Evolutionary conservation across 2,329 filamentous ascomycete genomes (phyloP).

Genomic region (Penicillium decumbens): DNA sequence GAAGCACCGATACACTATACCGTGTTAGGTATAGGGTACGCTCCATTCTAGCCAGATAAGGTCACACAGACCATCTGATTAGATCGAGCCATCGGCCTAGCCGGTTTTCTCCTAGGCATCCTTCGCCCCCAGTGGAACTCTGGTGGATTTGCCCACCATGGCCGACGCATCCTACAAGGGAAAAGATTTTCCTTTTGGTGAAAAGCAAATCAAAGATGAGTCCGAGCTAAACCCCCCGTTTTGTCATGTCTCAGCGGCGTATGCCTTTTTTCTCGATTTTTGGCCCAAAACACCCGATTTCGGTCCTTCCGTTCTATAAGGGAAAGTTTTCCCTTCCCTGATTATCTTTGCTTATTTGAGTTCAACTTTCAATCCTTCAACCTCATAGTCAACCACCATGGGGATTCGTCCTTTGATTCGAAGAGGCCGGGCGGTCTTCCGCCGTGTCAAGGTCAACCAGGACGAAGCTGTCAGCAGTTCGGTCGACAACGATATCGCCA

Average conservation of each 20-base stretch:
- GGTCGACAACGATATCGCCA: neutral
- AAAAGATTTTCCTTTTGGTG: neutral
- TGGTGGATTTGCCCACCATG: neutral
- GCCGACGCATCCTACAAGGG: neutral
- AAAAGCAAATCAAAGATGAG: neutral
- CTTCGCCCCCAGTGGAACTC: neutral
- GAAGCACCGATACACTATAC: neutral
- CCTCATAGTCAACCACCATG: neutral
- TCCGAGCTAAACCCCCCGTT: neutral
- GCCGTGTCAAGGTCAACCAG: conserved; percentile 1
- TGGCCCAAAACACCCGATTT: neutral
- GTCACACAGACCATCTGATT: conserved; percentile 6
- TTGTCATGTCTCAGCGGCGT: neutral
- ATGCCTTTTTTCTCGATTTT: neutral
- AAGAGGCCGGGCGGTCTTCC: conserved; percentile 8
- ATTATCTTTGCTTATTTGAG: neutral
- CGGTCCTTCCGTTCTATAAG: neutral
- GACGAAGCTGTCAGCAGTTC: conserved; percentile 3
- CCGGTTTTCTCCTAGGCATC: neutral
- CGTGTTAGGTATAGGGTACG: neutral
- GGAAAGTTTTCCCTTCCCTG: neutral
- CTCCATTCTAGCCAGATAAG: neutral
- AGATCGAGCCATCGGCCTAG: conserved; percentile 2
- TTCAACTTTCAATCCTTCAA: neutral
- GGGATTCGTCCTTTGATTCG: conserved; percentile 6